Evolutionary conservation across 116 monocot species (phyloP).

Genomic region (Zostera marina): DNA sequence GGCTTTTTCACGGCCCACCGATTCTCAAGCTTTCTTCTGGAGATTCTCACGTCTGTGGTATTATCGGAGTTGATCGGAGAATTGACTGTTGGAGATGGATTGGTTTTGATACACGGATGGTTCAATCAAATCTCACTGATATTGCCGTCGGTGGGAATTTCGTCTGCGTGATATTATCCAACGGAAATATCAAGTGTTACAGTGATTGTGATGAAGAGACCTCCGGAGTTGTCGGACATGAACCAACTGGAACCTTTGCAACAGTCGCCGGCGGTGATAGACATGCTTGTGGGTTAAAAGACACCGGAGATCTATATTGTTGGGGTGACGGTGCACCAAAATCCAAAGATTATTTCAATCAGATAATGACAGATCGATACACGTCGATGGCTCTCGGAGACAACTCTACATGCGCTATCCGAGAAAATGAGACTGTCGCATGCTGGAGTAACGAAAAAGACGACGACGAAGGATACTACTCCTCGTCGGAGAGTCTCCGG

Average conservation of each 20-base stretch:
- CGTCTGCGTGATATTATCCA: conserved; percentile 20
- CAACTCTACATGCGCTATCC: conserved; percentile 32
- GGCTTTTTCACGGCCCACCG: conserved; percentile 38
- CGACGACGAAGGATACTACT: neutral
- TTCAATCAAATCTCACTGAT: conserved; percentile 9
- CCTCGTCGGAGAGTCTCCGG: conserved; percentile 14
- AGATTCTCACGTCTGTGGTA: conserved; percentile 55
- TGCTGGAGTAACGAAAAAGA: conserved; percentile 31
- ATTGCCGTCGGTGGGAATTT: conserved; percentile 62
- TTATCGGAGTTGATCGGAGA: conserved; percentile 7
- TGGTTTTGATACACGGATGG: conserved; percentile 6
- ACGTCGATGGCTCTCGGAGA: conserved; percentile 38
- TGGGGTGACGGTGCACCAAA: conserved; percentile 58
- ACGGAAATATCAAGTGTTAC: conserved; percentile 29
- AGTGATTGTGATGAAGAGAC: conserved; percentile 9
- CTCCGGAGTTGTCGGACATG: conserved; percentile 18
- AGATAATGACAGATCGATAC: neutral
- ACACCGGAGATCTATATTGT: conserved; percentile 12
- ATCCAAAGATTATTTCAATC: neutral
- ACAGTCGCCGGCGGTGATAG: conserved; percentile 27
- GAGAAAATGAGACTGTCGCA: conserved; percentile 12
- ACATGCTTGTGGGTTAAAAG: conserved; percentile 45
- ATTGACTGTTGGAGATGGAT: conserved; percentile 75
- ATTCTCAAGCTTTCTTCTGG: conserved; percentile 32
- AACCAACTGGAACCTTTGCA: conserved; percentile 16